These are phyloP conservation scores for Cordyceps cateniannulata DNA, from an alignment of 2,329 filamentous ascomycete species.

Conservation along the genomic window DNA sequence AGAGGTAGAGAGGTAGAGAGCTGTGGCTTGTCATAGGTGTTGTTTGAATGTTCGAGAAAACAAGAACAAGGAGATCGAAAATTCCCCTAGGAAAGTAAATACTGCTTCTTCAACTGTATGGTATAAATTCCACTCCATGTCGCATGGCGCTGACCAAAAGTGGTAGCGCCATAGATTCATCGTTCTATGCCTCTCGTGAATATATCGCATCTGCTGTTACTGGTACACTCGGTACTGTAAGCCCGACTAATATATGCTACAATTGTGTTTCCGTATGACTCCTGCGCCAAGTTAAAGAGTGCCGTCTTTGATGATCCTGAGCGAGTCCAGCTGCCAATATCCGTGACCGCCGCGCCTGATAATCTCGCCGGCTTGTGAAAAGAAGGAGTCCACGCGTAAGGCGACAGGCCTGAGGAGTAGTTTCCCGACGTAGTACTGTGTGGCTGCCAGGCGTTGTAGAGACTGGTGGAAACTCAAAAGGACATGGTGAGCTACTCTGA, in stretches of 20 bases:
- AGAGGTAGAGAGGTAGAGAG: neutral
- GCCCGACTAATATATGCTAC: neutral
- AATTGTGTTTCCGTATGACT: neutral
- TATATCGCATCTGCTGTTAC: neutral
- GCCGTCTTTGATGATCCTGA: constrained; percentile 10
- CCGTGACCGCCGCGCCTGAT: constrained; percentile 19
- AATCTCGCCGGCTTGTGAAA: constrained; percentile 28
- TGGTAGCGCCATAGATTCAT: neutral
- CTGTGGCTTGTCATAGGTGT: neutral
- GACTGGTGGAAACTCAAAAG: constrained; percentile 31
- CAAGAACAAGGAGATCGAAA: neutral
- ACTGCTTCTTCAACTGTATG: neutral
- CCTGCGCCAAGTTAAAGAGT: neutral
- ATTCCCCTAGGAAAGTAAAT: neutral
- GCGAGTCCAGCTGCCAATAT: constrained; percentile 13
- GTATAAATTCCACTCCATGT: neutral
- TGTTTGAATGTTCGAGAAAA: neutral
- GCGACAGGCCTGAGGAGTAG: constrained; percentile 29
- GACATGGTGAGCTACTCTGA: constrained; percentile 29
- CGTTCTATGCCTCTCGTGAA: neutral
- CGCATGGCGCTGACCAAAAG: neutral
- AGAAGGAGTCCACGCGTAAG: constrained; percentile 34
- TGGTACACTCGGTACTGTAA: neutral
- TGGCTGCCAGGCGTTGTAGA: constrained; percentile 27
- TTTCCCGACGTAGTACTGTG: constrained; percentile 25